Percentiles rank a stretch among this genome's conserved stretches.
These are phyloP conservation scores for Grigorovia yakushimaensis DNA, from an alignment of 805 yeast genomes.

Conservation along the genomic window DNA sequence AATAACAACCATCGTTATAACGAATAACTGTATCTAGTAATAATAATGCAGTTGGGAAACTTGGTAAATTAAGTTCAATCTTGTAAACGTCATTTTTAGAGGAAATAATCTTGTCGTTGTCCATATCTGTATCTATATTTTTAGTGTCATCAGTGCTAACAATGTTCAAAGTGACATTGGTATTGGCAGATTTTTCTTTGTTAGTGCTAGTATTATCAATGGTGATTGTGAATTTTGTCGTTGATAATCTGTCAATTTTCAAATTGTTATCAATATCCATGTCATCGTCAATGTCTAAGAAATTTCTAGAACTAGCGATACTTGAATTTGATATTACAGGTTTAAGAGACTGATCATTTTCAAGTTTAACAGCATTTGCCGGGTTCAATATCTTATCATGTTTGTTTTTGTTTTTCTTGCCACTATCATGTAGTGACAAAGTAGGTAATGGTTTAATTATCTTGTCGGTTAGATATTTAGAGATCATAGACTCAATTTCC, in stretches of 20 bases:
- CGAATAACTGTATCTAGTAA: slow-evolving; percentile 68
- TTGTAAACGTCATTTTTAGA: not conserved
- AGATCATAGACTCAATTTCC: slow-evolving; percentile 60
- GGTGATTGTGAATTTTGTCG: not conserved
- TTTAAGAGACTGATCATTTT: not conserved
- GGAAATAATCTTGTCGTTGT: not conserved
- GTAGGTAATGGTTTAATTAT: slow-evolving; percentile 11
- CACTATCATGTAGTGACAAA: not conserved
- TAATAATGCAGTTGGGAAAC: slow-evolving; percentile 65
- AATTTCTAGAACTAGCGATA: not conserved
- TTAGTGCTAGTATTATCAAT: not conserved
- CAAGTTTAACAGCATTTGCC: not conserved
- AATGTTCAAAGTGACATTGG: no score
- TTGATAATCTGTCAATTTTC: not conserved
- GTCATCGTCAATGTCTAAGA: not conserved
- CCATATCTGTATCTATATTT: not conserved
- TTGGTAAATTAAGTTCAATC: slow-evolving; percentile 37
- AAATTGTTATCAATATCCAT: not conserved
- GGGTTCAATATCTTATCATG: not conserved
- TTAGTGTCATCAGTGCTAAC: no score
- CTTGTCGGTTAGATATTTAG: slow-evolving; percentile 24
- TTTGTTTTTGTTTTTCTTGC: not conserved
- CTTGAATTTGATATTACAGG: not conserved
- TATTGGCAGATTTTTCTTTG: not conserved
- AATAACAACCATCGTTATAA: slow-evolving; percentile 77